These are phyloP conservation scores for Serendipita sp. DNA, from an alignment of 768 basidiomycete species.

Conservation along the genomic window DNA sequence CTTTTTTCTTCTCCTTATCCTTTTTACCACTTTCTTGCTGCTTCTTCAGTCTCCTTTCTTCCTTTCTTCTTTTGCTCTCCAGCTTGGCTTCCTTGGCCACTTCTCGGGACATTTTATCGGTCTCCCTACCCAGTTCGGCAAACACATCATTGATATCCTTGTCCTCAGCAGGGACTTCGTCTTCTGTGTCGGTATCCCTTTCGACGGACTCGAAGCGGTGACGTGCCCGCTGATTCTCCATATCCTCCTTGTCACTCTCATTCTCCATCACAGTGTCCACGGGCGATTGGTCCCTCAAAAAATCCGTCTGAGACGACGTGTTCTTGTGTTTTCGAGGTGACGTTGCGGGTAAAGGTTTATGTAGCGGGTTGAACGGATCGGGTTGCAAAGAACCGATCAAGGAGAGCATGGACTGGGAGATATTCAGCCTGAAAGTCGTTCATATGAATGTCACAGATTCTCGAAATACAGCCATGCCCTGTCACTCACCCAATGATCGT, in stretches of 20 bases:
- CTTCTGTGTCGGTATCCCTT: slow-evolving; percentile 13
- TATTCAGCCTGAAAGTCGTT: slow-evolving; percentile 48
- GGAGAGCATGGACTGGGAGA: slow-evolving; percentile 89
- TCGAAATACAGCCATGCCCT: neutral
- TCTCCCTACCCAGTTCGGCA: slow-evolving; percentile 19
- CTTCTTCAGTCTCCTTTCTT: slow-evolving; percentile 16
- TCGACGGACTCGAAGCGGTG: neutral
- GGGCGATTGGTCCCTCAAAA: neutral
- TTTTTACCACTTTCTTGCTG: slow-evolving; percentile 8
- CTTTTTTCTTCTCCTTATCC: slow-evolving; percentile 7
- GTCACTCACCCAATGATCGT: slow-evolving; percentile 70
- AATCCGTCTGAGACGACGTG: slow-evolving; percentile 7
- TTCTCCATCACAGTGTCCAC: slow-evolving; percentile 7
- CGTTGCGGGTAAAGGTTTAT: slow-evolving; percentile 24
- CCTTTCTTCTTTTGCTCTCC: slow-evolving; percentile 21
- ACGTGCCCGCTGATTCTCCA: neutral
- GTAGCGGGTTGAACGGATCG: slow-evolving; percentile 55
- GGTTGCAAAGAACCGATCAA: slow-evolving; percentile 67
- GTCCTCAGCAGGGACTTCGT: slow-evolving; percentile 21
- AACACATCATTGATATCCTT: slow-evolving; percentile 17
- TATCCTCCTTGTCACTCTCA: slow-evolving; percentile 17
- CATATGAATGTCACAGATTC: neutral
- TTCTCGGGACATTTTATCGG: slow-evolving; percentile 18
- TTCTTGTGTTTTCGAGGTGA: slow-evolving; percentile 11
- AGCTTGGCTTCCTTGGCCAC: slow-evolving; percentile 12